Evolutionary conservation across 192 early-diverging fungal species (phyloP), one percentile per base, ranked within the genome.

Genomic region (Podila minutissima): DNA sequence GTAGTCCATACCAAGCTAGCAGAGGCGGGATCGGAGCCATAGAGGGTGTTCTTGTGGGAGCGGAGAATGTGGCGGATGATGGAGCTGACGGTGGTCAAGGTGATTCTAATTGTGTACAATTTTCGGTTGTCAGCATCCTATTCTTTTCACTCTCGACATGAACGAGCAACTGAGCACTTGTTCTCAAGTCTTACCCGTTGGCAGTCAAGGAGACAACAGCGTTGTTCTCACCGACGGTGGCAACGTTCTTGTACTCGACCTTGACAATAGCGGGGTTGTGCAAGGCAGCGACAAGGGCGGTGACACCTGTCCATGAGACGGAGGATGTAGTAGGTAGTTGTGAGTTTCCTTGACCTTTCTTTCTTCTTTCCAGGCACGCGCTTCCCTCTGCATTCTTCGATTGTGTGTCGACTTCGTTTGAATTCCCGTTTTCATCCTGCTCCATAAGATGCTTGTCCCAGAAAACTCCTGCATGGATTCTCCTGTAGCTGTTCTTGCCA

Each of bases 211-310:
- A 71, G 20, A 55, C 71, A 37, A 51, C 37, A 50, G 77, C 77
- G 49, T 81, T 81, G 71, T 66, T 69, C 61, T 81, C 77, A 20
- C 70, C 77, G 13, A 81, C 62, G 37, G 83, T 70, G 37, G 66
- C 64, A 35, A 84, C 86, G 46, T 86, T 84, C 79, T 86, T 82
- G 86, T 88, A 91, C 64, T 77, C 71, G 51, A 91, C 83, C 17
- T 75, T 71, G 66, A 70, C 84, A 15, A 72, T 49, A 1, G 71
- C 66, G 37, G 75, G 69, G 74, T 83, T 75, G 83, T 87, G 87
- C 62, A 84, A 82, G 60, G 82, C 86, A 64, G 86, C 87, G 9
- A 83, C 85, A 37, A 90, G 83, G 10, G 82, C 86, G 5, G 53
- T 55, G 17, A 55, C 11, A 9, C 53, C 53, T 55, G 24, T 24